Evolutionary conservation across 148 eudicot species (phyloP), one percentile per base, ranked within the genome.

Genomic region (Fallopia convolvulus): DNA sequence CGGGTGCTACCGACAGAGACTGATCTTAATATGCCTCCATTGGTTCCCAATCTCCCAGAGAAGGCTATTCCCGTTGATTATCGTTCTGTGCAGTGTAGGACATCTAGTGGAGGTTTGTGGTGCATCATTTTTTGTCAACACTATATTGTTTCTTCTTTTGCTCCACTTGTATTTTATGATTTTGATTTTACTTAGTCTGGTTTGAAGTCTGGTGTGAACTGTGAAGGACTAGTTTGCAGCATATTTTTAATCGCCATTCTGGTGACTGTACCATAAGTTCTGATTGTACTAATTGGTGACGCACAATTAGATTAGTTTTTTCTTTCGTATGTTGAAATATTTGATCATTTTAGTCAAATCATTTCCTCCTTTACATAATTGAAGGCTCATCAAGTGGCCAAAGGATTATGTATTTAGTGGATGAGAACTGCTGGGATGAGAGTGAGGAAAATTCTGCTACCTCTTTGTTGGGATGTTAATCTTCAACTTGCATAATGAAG

Each of bases 1-100:
- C 81, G 90, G 82, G 80, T 94, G 91, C 81, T 94, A 79, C 97
- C 99, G 52, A 87, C 89, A 78, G 92, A 90, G 80, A 94, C 97
- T 61, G 93, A 94, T 87, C 93, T 94, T 52, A 92, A 92, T 76
- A 85, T 80, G 83, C 96, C 88, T 6, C 93, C 96, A 30, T 73
- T 82, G 65, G 82, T 82, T 68, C 72, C 90, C 6, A 83, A 82
- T 85, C 79, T 83, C 26, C 88, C 89, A 0, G 90, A 94, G 17
- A 84, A 79, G 81, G 83, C 89, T 78, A 85, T 92, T 76, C 95
- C 94, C 26, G 76, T 85, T 72, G 82, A 86, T 74, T 77, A 77
- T 81, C 46, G 53, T 12, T 83, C 83, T 48, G 70, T 82, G 41
- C 83, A 78, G 75, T 50, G 89, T 3, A 81, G 83, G 75, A 21